Conservation (phyloP, 306 rosid genomes). For the Coriaria nepalensis region DNA sequence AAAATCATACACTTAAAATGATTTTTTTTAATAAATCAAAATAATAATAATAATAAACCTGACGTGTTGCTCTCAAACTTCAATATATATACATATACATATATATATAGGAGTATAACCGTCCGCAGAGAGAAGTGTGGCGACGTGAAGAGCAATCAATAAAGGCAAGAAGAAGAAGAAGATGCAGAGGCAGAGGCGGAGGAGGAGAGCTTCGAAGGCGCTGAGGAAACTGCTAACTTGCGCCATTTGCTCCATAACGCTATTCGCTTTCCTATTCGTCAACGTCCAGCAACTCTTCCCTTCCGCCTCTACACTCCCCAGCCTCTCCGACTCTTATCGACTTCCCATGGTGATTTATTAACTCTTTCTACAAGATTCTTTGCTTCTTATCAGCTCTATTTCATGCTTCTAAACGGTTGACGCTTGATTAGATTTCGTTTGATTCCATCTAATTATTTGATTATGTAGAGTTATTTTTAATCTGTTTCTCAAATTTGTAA, state of each 20-base stretch:
- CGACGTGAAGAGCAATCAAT: too few species aligned
- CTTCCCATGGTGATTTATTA: conserved; percentile 47
- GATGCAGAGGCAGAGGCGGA: conserved; percentile 44
- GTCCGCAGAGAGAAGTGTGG: too few species aligned
- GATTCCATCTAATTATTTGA: too few species aligned
- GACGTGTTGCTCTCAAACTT: too few species aligned
- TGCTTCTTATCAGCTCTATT: neutral
- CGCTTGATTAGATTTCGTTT: too few species aligned
- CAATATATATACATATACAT: too few species aligned
- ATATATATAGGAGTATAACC: too few species aligned
- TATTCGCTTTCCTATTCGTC: conserved; percentile 46
- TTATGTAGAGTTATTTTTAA: too few species aligned
- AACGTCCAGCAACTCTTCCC: conserved; percentile 43
- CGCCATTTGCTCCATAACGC: conserved; percentile 44
- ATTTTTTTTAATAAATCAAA: too few species aligned
- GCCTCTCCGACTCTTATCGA: conserved; percentile 51
- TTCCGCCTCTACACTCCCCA: conserved; percentile 34
- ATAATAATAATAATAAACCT: too few species aligned
- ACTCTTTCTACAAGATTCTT: neutral
- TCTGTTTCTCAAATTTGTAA: conserved; percentile 24
- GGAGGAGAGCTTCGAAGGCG: conserved; percentile 30
- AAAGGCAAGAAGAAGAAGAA: neutral
- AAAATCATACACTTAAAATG: too few species aligned
- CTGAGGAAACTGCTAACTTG: conserved; percentile 55
- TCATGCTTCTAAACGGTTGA: too few species aligned